These are phyloP conservation scores for Beauveria medogensis DNA, from an alignment of 2,329 filamentous ascomycete genomes.

Conservation along the genomic window DNA sequence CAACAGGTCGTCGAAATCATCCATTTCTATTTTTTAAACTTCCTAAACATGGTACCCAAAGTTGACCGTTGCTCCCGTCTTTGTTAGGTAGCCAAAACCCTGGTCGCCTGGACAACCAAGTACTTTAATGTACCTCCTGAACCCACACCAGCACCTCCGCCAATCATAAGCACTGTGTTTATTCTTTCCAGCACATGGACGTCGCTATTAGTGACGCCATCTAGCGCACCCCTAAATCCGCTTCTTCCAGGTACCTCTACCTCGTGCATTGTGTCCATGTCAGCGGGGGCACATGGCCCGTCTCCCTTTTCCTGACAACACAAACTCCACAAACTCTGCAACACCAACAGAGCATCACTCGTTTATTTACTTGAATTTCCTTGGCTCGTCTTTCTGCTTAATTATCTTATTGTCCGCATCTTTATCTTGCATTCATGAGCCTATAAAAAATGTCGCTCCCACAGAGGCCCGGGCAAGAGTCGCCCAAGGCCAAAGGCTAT, in stretches of 20 bases:
- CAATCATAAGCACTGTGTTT: neutral
- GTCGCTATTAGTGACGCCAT: neutral
- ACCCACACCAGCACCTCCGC: neutral
- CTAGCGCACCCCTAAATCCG: neutral
- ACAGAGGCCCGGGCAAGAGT: slow-evolving; percentile 1
- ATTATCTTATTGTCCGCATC: neutral
- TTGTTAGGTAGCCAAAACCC: neutral
- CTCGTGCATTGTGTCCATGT: neutral
- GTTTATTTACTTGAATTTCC: slow-evolving; percentile 1
- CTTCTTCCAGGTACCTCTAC: neutral
- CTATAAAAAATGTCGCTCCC: slow-evolving; percentile 9
- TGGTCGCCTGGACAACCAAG: slow-evolving; percentile 9
- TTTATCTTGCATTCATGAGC: slow-evolving; percentile 2
- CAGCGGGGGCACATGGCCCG: neutral
- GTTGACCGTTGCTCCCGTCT: neutral
- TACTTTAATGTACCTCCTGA: neutral
- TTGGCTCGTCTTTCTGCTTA: neutral
- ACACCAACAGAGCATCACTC: slow-evolving; percentile 6
- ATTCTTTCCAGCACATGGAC: neutral
- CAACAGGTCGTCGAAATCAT: neutral
- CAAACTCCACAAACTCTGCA: slow-evolving; percentile 12
- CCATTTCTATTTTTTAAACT: neutral
- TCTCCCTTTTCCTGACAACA: slow-evolving; percentile 10
- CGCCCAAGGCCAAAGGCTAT: neutral
- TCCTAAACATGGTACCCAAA: neutral